Evolutionary conservation across 257 asterid genomes (phyloP).

Genomic region (Verbena officinalis): DNA sequence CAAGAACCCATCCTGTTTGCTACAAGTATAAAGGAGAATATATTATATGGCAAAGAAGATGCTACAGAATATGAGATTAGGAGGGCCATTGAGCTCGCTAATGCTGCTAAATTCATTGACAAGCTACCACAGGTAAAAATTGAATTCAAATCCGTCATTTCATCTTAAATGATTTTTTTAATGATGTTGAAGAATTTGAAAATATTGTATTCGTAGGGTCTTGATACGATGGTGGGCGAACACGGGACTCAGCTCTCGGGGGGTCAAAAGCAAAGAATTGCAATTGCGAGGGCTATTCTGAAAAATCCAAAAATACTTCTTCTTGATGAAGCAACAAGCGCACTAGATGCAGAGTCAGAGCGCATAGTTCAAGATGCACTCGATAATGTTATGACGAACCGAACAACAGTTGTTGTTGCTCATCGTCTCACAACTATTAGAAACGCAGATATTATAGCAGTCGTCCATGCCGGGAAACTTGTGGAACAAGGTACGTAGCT

Average conservation of each 20-base stretch:
- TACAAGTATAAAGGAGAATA: conserved; percentile 60
- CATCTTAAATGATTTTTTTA: neutral
- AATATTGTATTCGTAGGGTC: conserved; percentile 50
- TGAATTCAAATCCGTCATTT: neutral
- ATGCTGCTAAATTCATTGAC: conserved; percentile 78
- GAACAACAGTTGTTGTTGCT: conserved; percentile 85
- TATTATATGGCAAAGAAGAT: conserved; percentile 60
- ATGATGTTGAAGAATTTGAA: neutral
- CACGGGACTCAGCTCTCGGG: conserved; percentile 86
- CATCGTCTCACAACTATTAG: conserved; percentile 78
- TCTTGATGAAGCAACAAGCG: conserved; percentile 93
- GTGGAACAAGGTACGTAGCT: conserved; percentile 64
- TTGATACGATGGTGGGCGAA: conserved; percentile 83
- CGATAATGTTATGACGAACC: conserved; percentile 64
- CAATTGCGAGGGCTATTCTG: conserved; percentile 82
- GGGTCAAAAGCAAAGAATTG: conserved; percentile 85
- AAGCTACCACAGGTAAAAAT: conserved; percentile 56
- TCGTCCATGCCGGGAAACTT: conserved; percentile 67
- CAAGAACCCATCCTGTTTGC: conserved; percentile 76
- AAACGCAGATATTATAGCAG: conserved; percentile 83
- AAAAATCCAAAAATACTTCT: conserved; percentile 80
- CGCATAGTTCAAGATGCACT: conserved; percentile 77
- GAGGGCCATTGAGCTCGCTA: conserved; percentile 68
- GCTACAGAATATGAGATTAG: conserved; percentile 72
- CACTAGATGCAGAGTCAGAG: conserved; percentile 81